Evolutionary conservation across 2,329 filamentous ascomycete genomes (phyloP).

Genomic region (Aspergillus costaricaensis): DNA sequence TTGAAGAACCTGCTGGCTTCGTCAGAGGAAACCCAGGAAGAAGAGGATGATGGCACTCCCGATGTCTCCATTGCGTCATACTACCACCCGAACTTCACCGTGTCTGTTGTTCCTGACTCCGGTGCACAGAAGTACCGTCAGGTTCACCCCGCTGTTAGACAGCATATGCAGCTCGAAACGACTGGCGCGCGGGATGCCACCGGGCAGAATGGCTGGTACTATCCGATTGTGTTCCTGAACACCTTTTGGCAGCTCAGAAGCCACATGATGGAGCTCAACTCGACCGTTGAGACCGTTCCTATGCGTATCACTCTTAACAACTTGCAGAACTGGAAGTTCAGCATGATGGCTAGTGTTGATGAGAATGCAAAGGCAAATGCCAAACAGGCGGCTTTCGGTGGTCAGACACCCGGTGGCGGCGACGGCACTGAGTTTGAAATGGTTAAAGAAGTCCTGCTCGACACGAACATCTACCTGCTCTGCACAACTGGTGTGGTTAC

Average conservation of each 20-base stretch:
- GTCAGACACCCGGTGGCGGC: conserved; percentile 71
- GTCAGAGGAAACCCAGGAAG: conserved; percentile 51
- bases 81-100: conserved; percentile 92
- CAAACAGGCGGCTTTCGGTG: conserved; percentile 73
- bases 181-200: conserved; percentile 79
- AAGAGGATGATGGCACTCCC: conserved; percentile 56
- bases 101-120: conserved; percentile 80
- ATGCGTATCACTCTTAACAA: conserved; percentile 83
- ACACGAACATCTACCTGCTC: conserved; percentile 91
- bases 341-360: conserved; percentile 79
- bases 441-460: conserved; percentile 91
- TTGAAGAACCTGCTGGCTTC: conserved; percentile 76
- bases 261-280: conserved; percentile 90
- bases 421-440: conserved; percentile 95
- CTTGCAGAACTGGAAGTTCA: conserved; percentile 86
- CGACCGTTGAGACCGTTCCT: conserved; percentile 79
- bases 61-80: conserved; percentile 78
- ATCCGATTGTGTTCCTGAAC: conserved; percentile 87
- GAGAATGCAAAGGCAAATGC: conserved; percentile 82
- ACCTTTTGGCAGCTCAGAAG: conserved; percentile 94
- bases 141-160: conserved; percentile 72
- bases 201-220: conserved; percentile 91
- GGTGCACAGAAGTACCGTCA: conserved; percentile 68
- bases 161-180: conserved; percentile 76
- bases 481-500: conserved; percentile 81